A percentile compares a stretch with the other conserved stretches of the same genome.
Conservation (phyloP, 352 stramenopile genomes). For the Globisporangium irregulare region DNA sequence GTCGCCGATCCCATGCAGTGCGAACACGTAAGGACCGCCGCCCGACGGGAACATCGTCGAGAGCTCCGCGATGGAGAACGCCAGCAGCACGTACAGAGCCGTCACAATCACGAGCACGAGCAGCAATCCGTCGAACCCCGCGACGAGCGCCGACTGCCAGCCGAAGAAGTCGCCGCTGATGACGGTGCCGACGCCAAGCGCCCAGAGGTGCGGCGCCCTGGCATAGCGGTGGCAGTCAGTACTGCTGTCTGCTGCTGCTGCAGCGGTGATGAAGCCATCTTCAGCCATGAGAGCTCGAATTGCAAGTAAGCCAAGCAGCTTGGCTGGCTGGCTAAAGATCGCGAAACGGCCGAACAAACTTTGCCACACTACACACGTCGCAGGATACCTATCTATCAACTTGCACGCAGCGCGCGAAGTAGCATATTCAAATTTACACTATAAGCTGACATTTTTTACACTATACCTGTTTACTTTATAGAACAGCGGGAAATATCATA, state of each 20-base stretch:
- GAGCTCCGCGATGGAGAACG: constrained; percentile 71
- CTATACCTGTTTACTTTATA: too few relatives aligned
- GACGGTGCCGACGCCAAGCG: constrained; percentile 52
- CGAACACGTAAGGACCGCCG: constrained; percentile 63
- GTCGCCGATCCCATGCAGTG: constrained; percentile 52
- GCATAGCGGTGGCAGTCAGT: constrained; percentile 31
- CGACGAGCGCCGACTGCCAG: constrained; percentile 52
- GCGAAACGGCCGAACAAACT: background rate
- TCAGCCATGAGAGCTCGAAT: background rate
- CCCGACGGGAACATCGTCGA: constrained; percentile 51
- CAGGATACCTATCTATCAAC: too few relatives aligned
- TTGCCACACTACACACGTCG: too few relatives aligned
- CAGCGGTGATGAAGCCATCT: background rate
- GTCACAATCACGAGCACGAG: constrained; percentile 55
- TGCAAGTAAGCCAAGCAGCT: too few relatives aligned
- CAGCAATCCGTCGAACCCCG: constrained; percentile 56
- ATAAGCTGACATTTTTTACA: too few relatives aligned
- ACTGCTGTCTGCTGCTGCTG: background rate
- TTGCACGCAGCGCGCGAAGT: too few relatives aligned
- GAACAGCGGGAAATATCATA: background rate
- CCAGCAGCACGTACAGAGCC: constrained; percentile 58
- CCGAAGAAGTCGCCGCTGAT: constrained; percentile 64
- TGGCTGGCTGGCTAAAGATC: background rate
- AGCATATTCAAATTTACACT: too few relatives aligned
- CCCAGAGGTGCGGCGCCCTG: constrained; percentile 53